Conservation (phyloP, 2,329 filamentous ascomycete species). For the Coniochaeta ligniaria region DNA sequence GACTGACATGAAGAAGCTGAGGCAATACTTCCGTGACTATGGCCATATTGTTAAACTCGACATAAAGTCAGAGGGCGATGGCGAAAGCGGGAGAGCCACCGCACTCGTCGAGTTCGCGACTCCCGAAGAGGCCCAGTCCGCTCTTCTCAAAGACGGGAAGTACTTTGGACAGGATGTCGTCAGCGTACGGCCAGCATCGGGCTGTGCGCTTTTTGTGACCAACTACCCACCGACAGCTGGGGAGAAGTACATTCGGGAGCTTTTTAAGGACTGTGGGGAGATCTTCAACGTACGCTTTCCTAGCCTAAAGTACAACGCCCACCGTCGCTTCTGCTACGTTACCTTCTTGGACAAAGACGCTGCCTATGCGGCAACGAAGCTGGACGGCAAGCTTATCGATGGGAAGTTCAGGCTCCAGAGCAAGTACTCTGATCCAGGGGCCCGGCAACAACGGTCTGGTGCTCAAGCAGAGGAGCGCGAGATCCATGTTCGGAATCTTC, state of each 20-base stretch:
- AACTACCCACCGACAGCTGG: constrained; percentile 81
- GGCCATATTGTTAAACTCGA: constrained; percentile 76
- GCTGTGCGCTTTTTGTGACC: constrained; percentile 78
- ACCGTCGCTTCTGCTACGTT: constrained; percentile 91
- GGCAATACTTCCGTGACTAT: constrained; percentile 88
- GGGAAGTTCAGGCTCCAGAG: constrained; percentile 62
- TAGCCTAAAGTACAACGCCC: constrained; percentile 80
- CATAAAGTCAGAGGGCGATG: constrained; percentile 49
- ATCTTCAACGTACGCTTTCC: constrained; percentile 84
- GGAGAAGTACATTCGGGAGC: constrained; percentile 57
- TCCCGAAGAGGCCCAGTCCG: constrained; percentile 72
- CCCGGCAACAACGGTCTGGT: constrained; percentile 72
- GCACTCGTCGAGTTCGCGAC: constrained; percentile 82
- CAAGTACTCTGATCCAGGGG: constrained; percentile 76
- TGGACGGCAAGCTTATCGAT: constrained; percentile 65
- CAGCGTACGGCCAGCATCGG: constrained; percentile 64
- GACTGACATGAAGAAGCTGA: constrained; percentile 63
- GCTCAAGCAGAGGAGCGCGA: constrained; percentile 83
- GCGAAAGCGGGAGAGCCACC: constrained; percentile 44
- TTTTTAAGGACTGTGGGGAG: constrained; percentile 71
- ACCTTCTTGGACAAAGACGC: constrained; percentile 69
- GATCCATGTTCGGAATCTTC: constrained; percentile 67
- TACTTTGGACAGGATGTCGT: constrained; percentile 69
- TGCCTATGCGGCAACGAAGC: constrained; percentile 62
- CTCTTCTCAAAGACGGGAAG: constrained; percentile 75